Evolutionary conservation across 1,139 yeast genomes (phyloP).

Genomic region (Diutina neorugosa): DNA sequence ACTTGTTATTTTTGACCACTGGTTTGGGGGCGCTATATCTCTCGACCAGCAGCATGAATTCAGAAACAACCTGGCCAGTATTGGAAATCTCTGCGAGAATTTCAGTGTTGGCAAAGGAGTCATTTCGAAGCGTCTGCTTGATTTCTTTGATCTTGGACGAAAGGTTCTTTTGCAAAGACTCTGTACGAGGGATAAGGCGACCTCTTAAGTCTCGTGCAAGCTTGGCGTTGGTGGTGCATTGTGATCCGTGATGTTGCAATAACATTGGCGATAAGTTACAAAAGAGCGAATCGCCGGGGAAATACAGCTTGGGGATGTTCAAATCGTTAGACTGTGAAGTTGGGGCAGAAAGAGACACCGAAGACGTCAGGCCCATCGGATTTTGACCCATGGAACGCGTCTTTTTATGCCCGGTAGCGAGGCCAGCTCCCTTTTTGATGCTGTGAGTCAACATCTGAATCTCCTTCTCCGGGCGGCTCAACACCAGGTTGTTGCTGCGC

Average conservation of each 20-base stretch:
- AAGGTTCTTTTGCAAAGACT: slow-evolving; percentile 25
- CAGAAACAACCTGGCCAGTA: slow-evolving; percentile 25
- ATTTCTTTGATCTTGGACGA: slow-evolving; percentile 32
- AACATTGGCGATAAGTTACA: slow-evolving; percentile 24
- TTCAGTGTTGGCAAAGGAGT: slow-evolving; percentile 28
- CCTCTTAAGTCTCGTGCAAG: slow-evolving; percentile 21
- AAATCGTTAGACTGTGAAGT: neutral
- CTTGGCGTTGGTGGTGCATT: slow-evolving; percentile 17
- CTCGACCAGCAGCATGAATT: slow-evolving; percentile 23
- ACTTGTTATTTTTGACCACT: slow-evolving; percentile 9
- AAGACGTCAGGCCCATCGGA: neutral
- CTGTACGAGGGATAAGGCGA: slow-evolving; percentile 29
- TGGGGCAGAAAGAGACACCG: neutral
- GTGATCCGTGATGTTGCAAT: slow-evolving; percentile 24
- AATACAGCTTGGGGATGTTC: slow-evolving; percentile 1
- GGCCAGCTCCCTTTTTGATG: neutral
- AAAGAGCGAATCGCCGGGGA: slow-evolving; percentile 10
- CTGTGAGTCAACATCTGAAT: neutral
- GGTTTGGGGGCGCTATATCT: slow-evolving; percentile 18
- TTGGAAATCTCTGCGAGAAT: slow-evolving; percentile 27
- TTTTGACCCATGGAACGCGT: neutral
- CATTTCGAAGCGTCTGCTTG: slow-evolving; percentile 28
- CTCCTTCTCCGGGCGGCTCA: neutral
- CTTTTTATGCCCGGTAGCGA: slow-evolving; percentile 1
- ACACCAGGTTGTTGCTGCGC: neutral